Base-by-base conservation (phyloP, 2,329 filamentous ascomycete genomes). In the Fusarium globosum region DNA sequence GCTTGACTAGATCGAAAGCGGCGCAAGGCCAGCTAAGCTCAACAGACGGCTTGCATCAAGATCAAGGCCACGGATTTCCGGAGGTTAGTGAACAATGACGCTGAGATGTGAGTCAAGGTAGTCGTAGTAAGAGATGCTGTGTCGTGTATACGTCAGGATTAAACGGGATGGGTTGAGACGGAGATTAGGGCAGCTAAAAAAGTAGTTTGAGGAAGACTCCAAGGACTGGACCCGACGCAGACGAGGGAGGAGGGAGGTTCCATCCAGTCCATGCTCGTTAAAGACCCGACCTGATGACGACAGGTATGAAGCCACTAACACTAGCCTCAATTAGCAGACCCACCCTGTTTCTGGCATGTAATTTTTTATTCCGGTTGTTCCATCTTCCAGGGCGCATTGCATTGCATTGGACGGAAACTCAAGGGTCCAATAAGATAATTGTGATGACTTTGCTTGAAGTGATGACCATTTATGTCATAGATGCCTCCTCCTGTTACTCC, bases 291-390 rank as follows among this genome's bases (percentile, higher is more conserved):
- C 26, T 62, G 69, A 65, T 78, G 76, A 79, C 77, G 77, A 78
- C 76, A 75, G 63, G 70, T 75, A 66, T 76, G 61, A 72, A 77
- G 74, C 76, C 76, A 77, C 75, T 58, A 41, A 48, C 61, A 55
- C 71, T 74, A 74, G 68, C 42, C 65, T 53, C 57, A 65, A 59
- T 51, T 66, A 45, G 52, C 23, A 67, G 69, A 41, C 52, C 61
- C 74, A 75, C 70, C 55, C 30, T 21, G 49, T 23, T 38, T 39
- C 36, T 28, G 35, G 51, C 20, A 41, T 28, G 35, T 18, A 28
- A 41, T 41, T 55, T n/a, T 56, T 43, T 56, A 43, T 43, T 49
- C 41, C 18, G 30, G 41, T 14, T 14, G 41, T 35, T 58, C 41
- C 41, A 51, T 21, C 26, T 28, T 58, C 45, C 43, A 39, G 43